phyloP scores from a whole-genome alignment of 768 basidiomycete genomes.

The Cantharellus cinnabarinus region DNA sequence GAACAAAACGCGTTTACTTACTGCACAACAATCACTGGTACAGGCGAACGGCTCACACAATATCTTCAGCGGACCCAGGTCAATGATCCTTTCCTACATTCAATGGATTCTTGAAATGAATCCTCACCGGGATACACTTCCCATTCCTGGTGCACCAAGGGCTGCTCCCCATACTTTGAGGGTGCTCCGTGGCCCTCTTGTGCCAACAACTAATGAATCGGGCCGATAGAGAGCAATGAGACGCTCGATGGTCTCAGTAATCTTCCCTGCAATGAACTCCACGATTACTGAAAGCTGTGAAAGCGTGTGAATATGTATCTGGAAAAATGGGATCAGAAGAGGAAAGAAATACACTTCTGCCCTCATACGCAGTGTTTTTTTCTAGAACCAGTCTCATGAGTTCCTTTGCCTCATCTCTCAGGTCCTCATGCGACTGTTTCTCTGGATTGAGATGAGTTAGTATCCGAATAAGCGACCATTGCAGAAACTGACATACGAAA shows the following conservation, averaged over 20 bases:
- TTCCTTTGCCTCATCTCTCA: constrained; percentile 70
- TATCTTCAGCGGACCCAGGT: constrained; percentile 25
- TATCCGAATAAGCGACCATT: not conserved
- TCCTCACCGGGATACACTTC: constrained; percentile 35
- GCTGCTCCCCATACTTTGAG: constrained; percentile 34
- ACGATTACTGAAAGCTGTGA: constrained; percentile 67
- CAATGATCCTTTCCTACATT: not conserved
- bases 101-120: not conserved
- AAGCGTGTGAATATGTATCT: not conserved
- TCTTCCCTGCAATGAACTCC: constrained; percentile 82
- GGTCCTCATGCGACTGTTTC: constrained; percentile 45
- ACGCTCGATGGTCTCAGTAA: constrained; percentile 77
- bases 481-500: constrained; percentile 31
- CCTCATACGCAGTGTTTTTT: constrained; percentile 59
- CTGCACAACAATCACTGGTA: constrained; percentile 89
- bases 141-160: constrained; percentile 33
- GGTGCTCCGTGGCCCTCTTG: constrained; percentile 44
- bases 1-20: constrained; percentile 1
- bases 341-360: constrained; percentile 36
- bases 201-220: constrained; percentile 84
- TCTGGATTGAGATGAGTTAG: constrained; percentile 20
- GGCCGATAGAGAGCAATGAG: constrained; percentile 82
- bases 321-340: not conserved
- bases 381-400: constrained; percentile 64
- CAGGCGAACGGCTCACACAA: constrained; percentile 78